A percentile compares a stretch with the other conserved stretches of the same genome.
Evolutionary conservation across 768 basidiomycete genomes (phyloP).

Genomic region (Pulveroboletus sp.): DNA sequence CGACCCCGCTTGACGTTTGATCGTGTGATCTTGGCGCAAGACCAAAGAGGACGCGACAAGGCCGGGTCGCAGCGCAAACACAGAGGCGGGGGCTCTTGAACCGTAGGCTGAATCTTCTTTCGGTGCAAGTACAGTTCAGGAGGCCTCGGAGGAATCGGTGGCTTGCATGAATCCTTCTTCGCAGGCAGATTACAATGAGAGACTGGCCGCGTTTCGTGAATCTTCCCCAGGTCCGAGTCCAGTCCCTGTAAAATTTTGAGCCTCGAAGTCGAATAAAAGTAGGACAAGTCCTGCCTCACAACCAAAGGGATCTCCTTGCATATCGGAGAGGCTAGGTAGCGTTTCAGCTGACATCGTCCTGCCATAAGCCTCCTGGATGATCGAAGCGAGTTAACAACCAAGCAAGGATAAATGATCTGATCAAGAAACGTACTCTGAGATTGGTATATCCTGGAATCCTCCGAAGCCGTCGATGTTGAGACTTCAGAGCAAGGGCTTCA

Average conservation of each 20-base stretch:
- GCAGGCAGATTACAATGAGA: background rate
- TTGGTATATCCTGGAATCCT: constrained; percentile 4
- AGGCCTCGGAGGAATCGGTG: constrained; percentile 4
- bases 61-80: constrained; percentile 6
- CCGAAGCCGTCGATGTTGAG: background rate
- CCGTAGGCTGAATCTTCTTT: background rate
- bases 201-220: background rate
- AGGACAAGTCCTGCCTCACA: no score
- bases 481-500: background rate
- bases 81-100: background rate
- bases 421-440: constrained; percentile 1
- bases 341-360: no score
- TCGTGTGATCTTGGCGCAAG: constrained; percentile 16
- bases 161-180: background rate
- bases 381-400: background rate
- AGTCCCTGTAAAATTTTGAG: background rate
- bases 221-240: background rate
- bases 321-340: background rate
- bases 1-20: constrained; percentile 8
- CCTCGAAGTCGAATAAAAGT: no score
- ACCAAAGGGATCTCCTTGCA: background rate
- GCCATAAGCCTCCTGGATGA: background rate
- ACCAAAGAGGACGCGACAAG: constrained; percentile 8
- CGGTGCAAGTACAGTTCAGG: background rate
- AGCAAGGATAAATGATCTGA: background rate